Percentiles rank a stretch among this genome's conserved stretches.
These are phyloP conservation scores for Komagataella pastoris DNA, from an alignment of 805 yeast genomes.

Conservation along the genomic window DNA sequence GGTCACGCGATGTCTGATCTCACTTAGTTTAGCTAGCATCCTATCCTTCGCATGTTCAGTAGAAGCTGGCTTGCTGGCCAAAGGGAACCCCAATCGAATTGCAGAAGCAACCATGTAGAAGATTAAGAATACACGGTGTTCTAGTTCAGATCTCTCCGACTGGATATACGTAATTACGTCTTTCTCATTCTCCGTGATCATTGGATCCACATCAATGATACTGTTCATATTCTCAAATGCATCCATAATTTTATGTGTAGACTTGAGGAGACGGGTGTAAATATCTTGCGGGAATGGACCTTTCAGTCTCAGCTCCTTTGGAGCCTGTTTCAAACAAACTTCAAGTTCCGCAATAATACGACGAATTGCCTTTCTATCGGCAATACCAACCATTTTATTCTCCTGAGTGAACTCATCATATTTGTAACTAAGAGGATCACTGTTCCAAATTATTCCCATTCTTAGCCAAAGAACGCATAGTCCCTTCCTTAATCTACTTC, in stretches of 20 bases:
- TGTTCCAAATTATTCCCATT: conserved; percentile 71
- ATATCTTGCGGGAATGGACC: conserved; percentile 51
- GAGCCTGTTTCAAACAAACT: conserved; percentile 51
- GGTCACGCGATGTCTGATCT: conserved; percentile 29
- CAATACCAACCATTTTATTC: conserved; percentile 24
- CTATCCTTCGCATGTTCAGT: conserved; percentile 64
- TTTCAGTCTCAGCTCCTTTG: conserved; percentile 60
- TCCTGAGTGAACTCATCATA: conserved; percentile 14
- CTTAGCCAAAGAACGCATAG: conserved; percentile 63
- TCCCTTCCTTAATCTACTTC: conserved; percentile 52
- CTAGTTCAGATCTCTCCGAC: conserved; percentile 53
- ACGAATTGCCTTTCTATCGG: conserved; percentile 30
- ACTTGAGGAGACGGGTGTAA: conserved; percentile 34
- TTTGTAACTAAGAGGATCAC: conserved; percentile 50
- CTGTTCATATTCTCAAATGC: conserved; percentile 63
- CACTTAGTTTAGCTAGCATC: conserved; percentile 49
- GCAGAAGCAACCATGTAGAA: conserved; percentile 75
- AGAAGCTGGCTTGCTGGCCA: conserved; percentile 67
- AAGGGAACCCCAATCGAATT: conserved; percentile 59
- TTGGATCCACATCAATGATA: conserved; percentile 51
- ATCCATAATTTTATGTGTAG: conserved; percentile 57
- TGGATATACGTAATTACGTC: conserved; percentile 39
- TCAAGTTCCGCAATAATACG: conserved; percentile 47
- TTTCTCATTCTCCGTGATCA: conserved; percentile 36
- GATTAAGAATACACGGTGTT: conserved; percentile 57